Conservation (phyloP, 306 rosid genomes). For the Senna tora region DNA sequence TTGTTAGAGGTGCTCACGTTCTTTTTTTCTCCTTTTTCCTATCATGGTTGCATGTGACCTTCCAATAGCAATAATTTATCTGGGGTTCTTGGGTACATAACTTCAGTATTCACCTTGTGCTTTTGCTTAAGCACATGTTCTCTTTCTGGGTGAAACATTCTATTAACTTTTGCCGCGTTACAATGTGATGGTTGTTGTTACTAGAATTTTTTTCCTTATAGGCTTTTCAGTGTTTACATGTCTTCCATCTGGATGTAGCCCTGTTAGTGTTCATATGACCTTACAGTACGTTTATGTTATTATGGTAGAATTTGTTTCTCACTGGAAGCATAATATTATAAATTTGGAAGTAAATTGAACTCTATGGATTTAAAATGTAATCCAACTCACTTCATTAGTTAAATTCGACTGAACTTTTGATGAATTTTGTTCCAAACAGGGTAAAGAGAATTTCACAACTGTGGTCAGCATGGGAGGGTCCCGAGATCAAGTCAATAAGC, state of each 20-base stretch:
- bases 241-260: not conserved
- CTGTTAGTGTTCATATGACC: not conserved
- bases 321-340: no score
- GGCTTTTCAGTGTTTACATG: not conserved
- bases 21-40: no score
- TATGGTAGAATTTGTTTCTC: no score
- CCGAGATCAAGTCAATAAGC: constrained; percentile 67
- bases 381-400: not conserved
- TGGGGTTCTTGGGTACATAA: no score
- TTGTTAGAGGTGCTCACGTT: no score
- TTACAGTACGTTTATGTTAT: no score
- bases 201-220: not conserved
- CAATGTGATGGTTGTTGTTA: not conserved
- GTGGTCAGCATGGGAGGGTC: constrained; percentile 60
- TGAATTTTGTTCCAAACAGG: constrained; percentile 1
- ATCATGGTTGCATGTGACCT: no score
- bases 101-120: no score
- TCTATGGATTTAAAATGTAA: not conserved
- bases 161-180: no score
- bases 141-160: no score
- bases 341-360: not conserved
- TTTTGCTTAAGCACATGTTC: no score
- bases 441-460: not conserved
- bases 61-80: no score
- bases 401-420: not conserved